phyloP scores from a whole-genome alignment of 305 asterid genomes.

The Withania somnifera region DNA sequence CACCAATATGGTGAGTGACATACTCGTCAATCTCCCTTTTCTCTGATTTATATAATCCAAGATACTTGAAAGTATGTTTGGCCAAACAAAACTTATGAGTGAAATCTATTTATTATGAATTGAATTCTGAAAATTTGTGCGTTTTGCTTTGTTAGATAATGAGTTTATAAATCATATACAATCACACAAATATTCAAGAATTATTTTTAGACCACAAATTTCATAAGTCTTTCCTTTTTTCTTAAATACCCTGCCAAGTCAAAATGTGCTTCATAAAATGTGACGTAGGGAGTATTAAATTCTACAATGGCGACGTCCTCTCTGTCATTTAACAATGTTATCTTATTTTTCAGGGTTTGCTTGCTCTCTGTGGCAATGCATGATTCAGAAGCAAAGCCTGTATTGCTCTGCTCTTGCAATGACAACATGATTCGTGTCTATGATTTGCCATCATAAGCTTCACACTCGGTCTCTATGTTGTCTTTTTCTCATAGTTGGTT shows the following conservation, averaged over 20 bases:
- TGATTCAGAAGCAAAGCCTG: constrained; percentile 85
- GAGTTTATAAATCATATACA: too few relatives aligned
- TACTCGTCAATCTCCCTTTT: too few relatives aligned
- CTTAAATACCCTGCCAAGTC: too few relatives aligned
- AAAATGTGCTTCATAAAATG: too few relatives aligned
- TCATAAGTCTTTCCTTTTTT: too few relatives aligned
- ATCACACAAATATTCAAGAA: too few relatives aligned
- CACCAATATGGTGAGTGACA: too few relatives aligned
- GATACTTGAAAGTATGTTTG: too few relatives aligned
- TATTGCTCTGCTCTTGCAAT: constrained; percentile 70
- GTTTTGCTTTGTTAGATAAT: background rate
- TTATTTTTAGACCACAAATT: too few relatives aligned
- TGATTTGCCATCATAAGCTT: constrained; percentile 88
- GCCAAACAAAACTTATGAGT: background rate
- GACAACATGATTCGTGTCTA: constrained; percentile 59
- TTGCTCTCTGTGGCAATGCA: constrained; percentile 86
- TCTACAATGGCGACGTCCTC: background rate
- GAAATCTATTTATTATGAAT: background rate
- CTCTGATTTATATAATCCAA: too few relatives aligned
- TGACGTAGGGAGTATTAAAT: too few relatives aligned
- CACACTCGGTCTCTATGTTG: background rate
- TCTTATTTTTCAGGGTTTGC: constrained; percentile 60
- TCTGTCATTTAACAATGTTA: background rate
- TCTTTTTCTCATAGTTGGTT: background rate
- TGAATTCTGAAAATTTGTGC: background rate